Evolutionary conservation across 2,329 filamentous ascomycete genomes (phyloP).

Genomic region (Sarocladium brachiariae): DNA sequence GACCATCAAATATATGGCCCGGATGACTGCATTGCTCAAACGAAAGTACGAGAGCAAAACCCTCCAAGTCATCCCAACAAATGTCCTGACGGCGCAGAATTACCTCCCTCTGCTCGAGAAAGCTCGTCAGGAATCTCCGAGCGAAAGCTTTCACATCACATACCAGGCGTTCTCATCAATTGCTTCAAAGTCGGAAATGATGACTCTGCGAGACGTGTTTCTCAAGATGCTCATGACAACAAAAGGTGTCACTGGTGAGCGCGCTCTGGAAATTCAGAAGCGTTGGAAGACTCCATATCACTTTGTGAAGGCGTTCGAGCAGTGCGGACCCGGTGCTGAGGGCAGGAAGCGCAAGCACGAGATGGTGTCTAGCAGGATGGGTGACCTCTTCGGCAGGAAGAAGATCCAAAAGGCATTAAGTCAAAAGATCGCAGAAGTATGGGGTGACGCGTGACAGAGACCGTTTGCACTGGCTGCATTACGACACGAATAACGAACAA

Average conservation of each 20-base stretch:
- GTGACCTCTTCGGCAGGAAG: slow-evolving; percentile 56
- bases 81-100: slow-evolving; percentile 54
- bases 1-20: slow-evolving; percentile 66
- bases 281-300: slow-evolving; percentile 68
- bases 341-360: slow-evolving; percentile 51
- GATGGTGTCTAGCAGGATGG: slow-evolving; percentile 52
- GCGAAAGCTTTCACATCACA: slow-evolving; percentile 52
- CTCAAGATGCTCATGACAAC: slow-evolving; percentile 85
- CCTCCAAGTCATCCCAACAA: slow-evolving; percentile 59
- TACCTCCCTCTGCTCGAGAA: slow-evolving; percentile 59
- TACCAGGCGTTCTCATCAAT: slow-evolving; percentile 67
- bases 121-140: slow-evolving; percentile 44
- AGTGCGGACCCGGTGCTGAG: slow-evolving; percentile 40
- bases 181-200: slow-evolving; percentile 66
- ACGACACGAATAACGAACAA: slow-evolving; percentile 5
- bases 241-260: slow-evolving; percentile 67
- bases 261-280: slow-evolving; percentile 72
- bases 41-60: slow-evolving; percentile 53
- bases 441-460: slow-evolving; percentile 47
- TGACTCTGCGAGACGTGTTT: slow-evolving; percentile 68
- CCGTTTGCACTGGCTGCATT: slow-evolving; percentile 3
- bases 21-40: slow-evolving; percentile 64
- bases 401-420: slow-evolving; percentile 61
- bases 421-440: slow-evolving; percentile 64
- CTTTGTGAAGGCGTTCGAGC: slow-evolving; percentile 63